These are phyloP conservation scores for Nitzschia sp. DNA, from an alignment of 108 stramenopile genomes.

Conservation along the genomic window DNA sequence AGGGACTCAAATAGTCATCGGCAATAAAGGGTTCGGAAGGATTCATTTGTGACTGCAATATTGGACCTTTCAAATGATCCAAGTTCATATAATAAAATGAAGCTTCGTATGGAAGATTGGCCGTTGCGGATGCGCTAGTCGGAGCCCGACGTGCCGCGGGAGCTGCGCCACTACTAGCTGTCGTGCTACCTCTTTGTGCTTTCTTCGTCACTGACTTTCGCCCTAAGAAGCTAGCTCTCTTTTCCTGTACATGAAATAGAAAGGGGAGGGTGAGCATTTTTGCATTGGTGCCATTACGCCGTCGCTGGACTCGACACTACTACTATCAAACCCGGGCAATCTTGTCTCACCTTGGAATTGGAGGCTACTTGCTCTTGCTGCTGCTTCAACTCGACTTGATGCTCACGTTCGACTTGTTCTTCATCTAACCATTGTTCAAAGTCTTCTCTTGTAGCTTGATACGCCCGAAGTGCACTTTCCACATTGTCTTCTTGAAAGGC, in stretches of 20 bases:
- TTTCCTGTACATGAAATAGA: no score
- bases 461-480: slow-evolving; percentile 23
- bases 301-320: no score
- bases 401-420: slow-evolving; percentile 19
- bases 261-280: no score
- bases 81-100: neutral
- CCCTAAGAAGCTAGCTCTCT: no score
- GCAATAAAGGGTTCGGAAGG: slow-evolving; percentile 51
- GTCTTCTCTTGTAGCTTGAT: slow-evolving; percentile 35
- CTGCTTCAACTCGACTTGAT: no score
- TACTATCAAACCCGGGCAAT: no score
- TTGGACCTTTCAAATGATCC: slow-evolving; percentile 6
- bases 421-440: slow-evolving; percentile 35
- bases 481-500: slow-evolving; percentile 45
- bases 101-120: neutral
- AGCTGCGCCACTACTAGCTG: no score
- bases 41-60: slow-evolving; percentile 41
- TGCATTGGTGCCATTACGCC: no score
- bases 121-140: neutral
- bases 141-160: neutral
- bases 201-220: no score
- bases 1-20: slow-evolving; percentile 46
- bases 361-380: no score
- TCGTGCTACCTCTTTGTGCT: no score
- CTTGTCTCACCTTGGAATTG: no score